A percentile compares a stretch with the other conserved stretches of the same genome.
These are phyloP conservation scores for Phaeodactylum tricornutum DNA, from an alignment of 108 stramenopile species.

Conservation along the genomic window DNA sequence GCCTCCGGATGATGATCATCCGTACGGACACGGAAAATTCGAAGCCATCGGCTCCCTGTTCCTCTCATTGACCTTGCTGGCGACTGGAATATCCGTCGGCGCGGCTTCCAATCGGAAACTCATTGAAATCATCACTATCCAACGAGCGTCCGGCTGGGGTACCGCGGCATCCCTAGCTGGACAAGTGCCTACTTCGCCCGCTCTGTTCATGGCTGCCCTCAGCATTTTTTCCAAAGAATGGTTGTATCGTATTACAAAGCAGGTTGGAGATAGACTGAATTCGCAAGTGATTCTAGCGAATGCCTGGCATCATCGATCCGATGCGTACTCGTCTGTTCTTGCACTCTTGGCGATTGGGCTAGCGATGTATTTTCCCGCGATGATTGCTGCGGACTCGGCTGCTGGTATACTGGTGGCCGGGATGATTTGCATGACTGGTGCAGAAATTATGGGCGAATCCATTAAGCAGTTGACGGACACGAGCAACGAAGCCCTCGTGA, in stretches of 20 bases:
- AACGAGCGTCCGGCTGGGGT: constrained; percentile 13
- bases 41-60: constrained; percentile 88
- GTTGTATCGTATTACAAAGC: constrained; percentile 78
- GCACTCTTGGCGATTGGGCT: constrained; percentile 81
- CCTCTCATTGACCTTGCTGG: constrained; percentile 83
- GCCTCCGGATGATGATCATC: constrained; percentile 89
- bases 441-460: constrained; percentile 74
- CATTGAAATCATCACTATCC: constrained; percentile 27
- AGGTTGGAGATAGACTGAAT: constrained; percentile 74
- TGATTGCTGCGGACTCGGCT: constrained; percentile 76
- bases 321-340: constrained; percentile 89
- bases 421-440: constrained; percentile 89
- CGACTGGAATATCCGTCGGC: constrained; percentile 80
- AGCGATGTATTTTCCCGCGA: constrained; percentile 63
- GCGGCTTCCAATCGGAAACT: constrained; percentile 56
- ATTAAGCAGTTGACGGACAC: constrained; percentile 82
- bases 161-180: constrained; percentile 26
- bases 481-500: constrained; percentile 43
- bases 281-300: constrained; percentile 94
- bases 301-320: constrained; percentile 96
- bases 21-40: constrained; percentile 96
- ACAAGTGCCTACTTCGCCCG: constrained; percentile 32
- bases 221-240: constrained; percentile 90
- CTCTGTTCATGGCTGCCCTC: constrained; percentile 72
- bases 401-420: constrained; percentile 92